Conservation (phyloP, 768 basidiomycete species). For the Amanita thiersii region DNA sequence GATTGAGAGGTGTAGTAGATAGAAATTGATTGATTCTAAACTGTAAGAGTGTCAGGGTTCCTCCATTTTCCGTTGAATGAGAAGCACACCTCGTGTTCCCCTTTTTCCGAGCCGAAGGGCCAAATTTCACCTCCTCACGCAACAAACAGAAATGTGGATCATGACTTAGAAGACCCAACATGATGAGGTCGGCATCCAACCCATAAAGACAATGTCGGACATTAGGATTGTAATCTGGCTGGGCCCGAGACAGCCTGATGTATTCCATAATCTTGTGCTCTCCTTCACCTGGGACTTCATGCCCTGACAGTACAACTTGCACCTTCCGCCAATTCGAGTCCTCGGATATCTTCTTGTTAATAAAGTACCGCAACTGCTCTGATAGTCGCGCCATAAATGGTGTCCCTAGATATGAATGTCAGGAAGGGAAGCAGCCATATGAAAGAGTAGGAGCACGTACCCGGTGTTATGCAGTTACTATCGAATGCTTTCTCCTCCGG, state of each 20-base stretch:
- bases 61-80: conserved; percentile 16
- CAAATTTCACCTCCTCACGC: conserved; percentile 98
- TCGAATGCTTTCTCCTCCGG: conserved; percentile 96
- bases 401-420: conserved; percentile 48
- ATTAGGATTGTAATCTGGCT: conserved; percentile 94
- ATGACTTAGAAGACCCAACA: conserved; percentile 94
- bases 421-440: not conserved
- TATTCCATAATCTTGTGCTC: conserved; percentile 99
- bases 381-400: conserved; percentile 94
- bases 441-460: conserved; percentile 31
- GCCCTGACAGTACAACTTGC: conserved; percentile 89
- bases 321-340: conserved; percentile 93
- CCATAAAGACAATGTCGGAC: conserved; percentile 97
- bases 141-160: conserved; percentile 98
- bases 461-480: conserved; percentile 97
- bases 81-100: conserved; percentile 36
- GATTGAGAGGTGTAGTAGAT: conserved; percentile 87
- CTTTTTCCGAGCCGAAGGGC: conserved; percentile 71
- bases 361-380: conserved; percentile 87
- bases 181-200: conserved; percentile 96
- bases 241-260: conserved; percentile 89
- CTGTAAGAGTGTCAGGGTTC: conserved; percentile 14
- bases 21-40: conserved; percentile 83
- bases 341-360: conserved; percentile 97
- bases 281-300: conserved; percentile 98